Percentiles rank a stretch among this genome's conserved stretches.
Conservation (phyloP, 495 filamentous ascomycete species). For the Hypoxylon rickii region DNA sequence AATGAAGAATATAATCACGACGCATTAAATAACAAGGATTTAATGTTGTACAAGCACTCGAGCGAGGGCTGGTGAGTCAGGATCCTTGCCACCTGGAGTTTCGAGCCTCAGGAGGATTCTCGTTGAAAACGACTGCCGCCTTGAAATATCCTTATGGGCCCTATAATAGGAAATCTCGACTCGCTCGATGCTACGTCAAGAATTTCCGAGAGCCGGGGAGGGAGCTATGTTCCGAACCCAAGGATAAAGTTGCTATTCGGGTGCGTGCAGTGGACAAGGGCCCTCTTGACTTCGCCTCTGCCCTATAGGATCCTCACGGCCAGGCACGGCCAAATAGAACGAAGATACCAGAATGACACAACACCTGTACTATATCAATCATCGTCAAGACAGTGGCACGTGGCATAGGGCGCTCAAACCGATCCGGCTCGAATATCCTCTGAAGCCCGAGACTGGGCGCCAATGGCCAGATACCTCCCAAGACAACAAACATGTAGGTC, state of each 20-base stretch:
- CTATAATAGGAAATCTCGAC: constrained; percentile 25
- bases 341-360: constrained; percentile 14
- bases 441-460: too few species aligned
- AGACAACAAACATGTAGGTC: too few species aligned
- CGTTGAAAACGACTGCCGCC: constrained; percentile 20
- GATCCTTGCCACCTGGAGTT: constrained; percentile 12
- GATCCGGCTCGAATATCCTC: background rate
- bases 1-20: background rate
- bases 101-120: constrained; percentile 29
- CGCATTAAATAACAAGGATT: constrained; percentile 26
- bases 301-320: constrained; percentile 20
- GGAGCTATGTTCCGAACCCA: constrained; percentile 21
- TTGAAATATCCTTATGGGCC: constrained; percentile 11
- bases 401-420: constrained; percentile 18
- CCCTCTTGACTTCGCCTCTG: constrained; percentile 14
- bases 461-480: too few species aligned
- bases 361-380: constrained; percentile 9
- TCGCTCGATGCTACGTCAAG: constrained; percentile 16
- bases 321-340: constrained; percentile 15
- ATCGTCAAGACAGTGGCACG: constrained; percentile 18
- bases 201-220: constrained; percentile 1
- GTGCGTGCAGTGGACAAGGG: constrained; percentile 24
- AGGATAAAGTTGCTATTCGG: constrained; percentile 13
- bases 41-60: constrained; percentile 10
- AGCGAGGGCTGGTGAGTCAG: constrained; percentile 7